A percentile compares a stretch with the other conserved stretches of the same genome.
These are phyloP conservation scores for Ramularia collo-cygni DNA, from an alignment of 2,329 filamentous ascomycete species.

Conservation along the genomic window DNA sequence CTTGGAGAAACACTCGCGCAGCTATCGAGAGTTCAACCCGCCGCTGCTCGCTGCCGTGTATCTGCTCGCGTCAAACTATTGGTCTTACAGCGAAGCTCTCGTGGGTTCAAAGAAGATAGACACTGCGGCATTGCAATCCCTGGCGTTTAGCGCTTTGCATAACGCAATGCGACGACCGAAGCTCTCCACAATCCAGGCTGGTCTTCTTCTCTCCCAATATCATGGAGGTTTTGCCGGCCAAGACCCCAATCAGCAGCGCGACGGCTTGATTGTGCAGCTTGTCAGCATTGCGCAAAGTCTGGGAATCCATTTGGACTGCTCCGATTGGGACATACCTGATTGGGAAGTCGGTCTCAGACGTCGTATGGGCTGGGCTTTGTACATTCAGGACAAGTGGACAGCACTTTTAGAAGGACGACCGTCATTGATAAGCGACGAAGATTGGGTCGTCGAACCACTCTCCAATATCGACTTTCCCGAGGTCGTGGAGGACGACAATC, in stretches of 20 bases:
- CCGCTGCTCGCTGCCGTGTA: constrained; percentile 56
- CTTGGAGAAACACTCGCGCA: constrained; percentile 53
- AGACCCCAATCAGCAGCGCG: constrained; percentile 14
- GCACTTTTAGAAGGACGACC: constrained; percentile 26
- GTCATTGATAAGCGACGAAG: constrained; percentile 17
- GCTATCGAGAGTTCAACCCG: constrained; percentile 53
- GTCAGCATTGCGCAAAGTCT: constrained; percentile 35
- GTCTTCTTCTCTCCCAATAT: constrained; percentile 31
- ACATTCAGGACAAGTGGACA: constrained; percentile 27
- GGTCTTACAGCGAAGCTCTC: constrained; percentile 51
- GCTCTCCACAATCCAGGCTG: constrained; percentile 36
- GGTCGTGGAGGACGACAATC: constrained; percentile 22
- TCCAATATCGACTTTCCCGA: constrained; percentile 28
- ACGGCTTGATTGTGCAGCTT: constrained; percentile 30
- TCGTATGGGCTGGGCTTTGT: constrained; percentile 26
- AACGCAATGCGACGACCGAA: constrained; percentile 35
- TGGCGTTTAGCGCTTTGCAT: constrained; percentile 33
- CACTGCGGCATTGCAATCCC: constrained; percentile 26
- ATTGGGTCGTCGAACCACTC: constrained; percentile 23
- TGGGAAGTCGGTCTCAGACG: constrained; percentile 27
- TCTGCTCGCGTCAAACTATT: constrained; percentile 56
- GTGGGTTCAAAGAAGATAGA: constrained; percentile 40
- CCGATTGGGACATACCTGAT: constrained; percentile 23
- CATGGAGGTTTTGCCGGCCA: constrained; percentile 28
- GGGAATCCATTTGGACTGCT: constrained; percentile 31